A percentile compares a stretch with the other conserved stretches of the same genome.
phyloP scores from a whole-genome alignment of 306 rosid genomes.

The Vigna nakashimae region DNA sequence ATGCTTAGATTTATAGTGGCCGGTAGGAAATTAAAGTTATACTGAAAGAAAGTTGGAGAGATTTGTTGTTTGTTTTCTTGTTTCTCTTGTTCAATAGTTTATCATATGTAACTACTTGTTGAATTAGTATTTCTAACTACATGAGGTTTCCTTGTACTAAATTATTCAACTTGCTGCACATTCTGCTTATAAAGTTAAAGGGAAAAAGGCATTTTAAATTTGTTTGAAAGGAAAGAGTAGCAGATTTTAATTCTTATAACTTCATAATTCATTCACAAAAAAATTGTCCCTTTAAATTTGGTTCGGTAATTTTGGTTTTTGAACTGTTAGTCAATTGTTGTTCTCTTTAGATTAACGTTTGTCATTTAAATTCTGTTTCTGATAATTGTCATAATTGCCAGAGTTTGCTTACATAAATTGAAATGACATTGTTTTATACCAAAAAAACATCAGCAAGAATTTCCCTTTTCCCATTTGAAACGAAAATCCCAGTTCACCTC shows the following conservation, averaged over 20 bases:
- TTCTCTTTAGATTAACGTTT: background rate
- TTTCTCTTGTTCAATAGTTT: conserved; percentile 12
- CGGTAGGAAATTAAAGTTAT: conserved; percentile 30
- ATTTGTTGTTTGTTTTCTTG: background rate
- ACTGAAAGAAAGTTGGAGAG: conserved; percentile 36
- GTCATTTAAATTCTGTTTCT: background rate
- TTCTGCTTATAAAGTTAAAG: background rate
- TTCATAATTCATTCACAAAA: background rate
- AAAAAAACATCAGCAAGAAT: too few species aligned
- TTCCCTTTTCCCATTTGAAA: too few species aligned
- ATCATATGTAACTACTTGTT: conserved; percentile 9
- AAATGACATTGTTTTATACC: too few species aligned
- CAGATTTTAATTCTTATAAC: background rate
- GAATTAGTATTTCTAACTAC: conserved; percentile 10
- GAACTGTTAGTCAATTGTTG: background rate
- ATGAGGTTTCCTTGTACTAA: background rate
- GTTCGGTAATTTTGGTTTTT: background rate
- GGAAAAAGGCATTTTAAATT: background rate
- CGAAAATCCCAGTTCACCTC: too few species aligned
- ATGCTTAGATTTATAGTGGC: conserved; percentile 30
- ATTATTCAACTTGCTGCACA: background rate
- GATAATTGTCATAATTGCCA: too few species aligned
- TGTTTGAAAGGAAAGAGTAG: background rate
- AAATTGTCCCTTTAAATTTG: background rate
- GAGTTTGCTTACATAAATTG: too few species aligned